Conservation (phyloP, 75 land plant genomes). For the Adiantum capillusveneris region DNA sequence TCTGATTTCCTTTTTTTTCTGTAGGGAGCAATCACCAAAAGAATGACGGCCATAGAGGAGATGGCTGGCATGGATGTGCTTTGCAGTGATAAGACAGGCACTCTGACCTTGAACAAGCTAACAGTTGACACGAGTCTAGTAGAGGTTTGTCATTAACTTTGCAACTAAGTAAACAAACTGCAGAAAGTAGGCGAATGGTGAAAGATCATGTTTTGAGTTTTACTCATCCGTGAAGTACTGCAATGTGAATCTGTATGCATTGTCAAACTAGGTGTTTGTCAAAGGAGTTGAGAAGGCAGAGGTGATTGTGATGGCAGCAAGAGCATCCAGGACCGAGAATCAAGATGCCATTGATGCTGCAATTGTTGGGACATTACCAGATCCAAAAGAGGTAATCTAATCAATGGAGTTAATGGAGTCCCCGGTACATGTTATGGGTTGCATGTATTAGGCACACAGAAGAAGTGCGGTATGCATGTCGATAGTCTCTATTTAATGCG, state of each 20-base stretch:
- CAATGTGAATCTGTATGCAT: background rate
- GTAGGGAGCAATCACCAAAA: conserved; percentile 71
- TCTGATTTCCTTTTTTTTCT: background rate
- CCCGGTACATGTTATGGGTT: too few relatives aligned
- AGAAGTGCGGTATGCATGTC: too few relatives aligned
- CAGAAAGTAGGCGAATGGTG: background rate
- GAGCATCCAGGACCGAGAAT: conserved; percentile 50
- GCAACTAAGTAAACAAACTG: conserved; percentile 2
- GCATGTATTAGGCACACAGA: too few relatives aligned
- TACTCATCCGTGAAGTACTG: conserved; percentile 30
- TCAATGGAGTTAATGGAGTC: too few relatives aligned
- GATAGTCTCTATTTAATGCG: too few relatives aligned
- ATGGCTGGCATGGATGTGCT: conserved; percentile 62
- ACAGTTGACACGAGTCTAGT: conserved; percentile 65
- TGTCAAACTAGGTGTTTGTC: conserved; percentile 40
- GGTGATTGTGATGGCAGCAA: conserved; percentile 46
- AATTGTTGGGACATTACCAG: conserved; percentile 48
- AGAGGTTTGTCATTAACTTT: conserved; percentile 32
- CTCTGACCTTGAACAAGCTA: conserved; percentile 53
- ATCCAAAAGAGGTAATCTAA: conserved; percentile 47
- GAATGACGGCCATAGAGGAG: conserved; percentile 78
- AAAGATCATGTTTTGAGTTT: background rate
- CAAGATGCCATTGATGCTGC: conserved; percentile 75
- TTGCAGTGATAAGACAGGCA: conserved; percentile 74
- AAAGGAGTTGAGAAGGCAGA: conserved; percentile 39